Evolutionary conservation across 1,284 basidiomycete genomes (phyloP), one percentile per base, ranked within the genome.

Genomic region (Ustilago loliicola): DNA sequence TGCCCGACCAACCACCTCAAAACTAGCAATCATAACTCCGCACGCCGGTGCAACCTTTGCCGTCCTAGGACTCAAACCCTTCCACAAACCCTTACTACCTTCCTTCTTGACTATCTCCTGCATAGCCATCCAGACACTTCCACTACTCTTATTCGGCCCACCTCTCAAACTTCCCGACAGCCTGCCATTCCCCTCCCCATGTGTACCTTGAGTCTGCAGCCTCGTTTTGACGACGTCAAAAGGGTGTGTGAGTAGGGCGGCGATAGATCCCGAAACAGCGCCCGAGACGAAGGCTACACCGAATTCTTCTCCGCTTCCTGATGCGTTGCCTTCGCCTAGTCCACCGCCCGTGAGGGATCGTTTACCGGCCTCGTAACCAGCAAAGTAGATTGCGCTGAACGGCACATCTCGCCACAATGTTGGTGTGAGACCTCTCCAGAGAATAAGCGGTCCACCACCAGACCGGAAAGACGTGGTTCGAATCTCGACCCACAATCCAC

Each of bases 11-110:
- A 89, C 88, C 25, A 88, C 94, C 90, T 99, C 96, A 86, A 93
- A 99, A 84, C 92, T 95, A 63, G 93, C 92, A 86, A 99, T 98
- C 95, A 96, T 96, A 75, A 96, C 93, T 32, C 96, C 96, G 87
- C 97, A 99, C 29, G 97, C 96, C n/a, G 97, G 97, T 4, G 95
- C 96, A 76, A 98, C 95, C 87, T 99, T 99, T 32, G 92, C 94
- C 60, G 96, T 91, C 38, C 96, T 91, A 36, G 97, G 96, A 4
- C 92, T 88, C 42, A 95, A 88, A 0, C 96, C 96, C 45, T 93
- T 91, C 86, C 94, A 97, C 42, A 98, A 88, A 2, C 94, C 93
- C 7, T 89, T 86, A 15, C 89, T 74, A 0, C 96, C 96, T 86
- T 99, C 97, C 7, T 90, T 92, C 58, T 89, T 90, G 30, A 94